Evolutionary conservation across 1,284 basidiomycete species (phyloP).

Genomic region (Apiotrichum akiyoshidainum): DNA sequence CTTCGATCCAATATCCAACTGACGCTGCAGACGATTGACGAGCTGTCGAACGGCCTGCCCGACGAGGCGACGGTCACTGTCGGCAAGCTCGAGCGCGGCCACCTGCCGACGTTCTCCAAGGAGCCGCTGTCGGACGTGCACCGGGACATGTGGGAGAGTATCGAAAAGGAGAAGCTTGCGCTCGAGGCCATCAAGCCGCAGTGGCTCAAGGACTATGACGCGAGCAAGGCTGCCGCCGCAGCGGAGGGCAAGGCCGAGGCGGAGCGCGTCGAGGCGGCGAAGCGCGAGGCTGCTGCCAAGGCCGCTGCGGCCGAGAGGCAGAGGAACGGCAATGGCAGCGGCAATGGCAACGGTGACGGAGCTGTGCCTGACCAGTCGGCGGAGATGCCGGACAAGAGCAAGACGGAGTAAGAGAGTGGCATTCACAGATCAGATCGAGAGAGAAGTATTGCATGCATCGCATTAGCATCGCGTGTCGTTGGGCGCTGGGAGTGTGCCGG

Average conservation of each 20-base stretch:
- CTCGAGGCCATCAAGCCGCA: constrained; percentile 35
- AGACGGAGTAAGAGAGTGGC: too few species aligned
- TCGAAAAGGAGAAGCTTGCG: constrained; percentile 27
- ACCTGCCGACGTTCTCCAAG: neutral
- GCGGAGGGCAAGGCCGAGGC: neutral
- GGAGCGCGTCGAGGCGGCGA: too few species aligned
- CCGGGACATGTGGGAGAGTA: constrained; percentile 25
- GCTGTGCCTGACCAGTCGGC: too few species aligned
- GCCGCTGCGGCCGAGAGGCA: too few species aligned
- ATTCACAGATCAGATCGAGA: too few species aligned
- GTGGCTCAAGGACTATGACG: constrained; percentile 36
- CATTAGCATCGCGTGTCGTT: too few species aligned
- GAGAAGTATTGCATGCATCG: too few species aligned
- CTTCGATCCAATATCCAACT: neutral
- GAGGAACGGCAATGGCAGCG: too few species aligned
- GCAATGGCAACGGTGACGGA: too few species aligned
- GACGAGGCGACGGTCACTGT: constrained; percentile 26
- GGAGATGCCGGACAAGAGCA: too few species aligned
- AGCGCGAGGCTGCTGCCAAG: too few species aligned
- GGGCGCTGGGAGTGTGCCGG: too few species aligned
- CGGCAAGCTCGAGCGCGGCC: neutral
- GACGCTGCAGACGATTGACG: constrained; percentile 22
- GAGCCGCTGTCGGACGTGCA: constrained; percentile 31
- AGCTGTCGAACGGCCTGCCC: constrained; percentile 13
- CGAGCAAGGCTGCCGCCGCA: neutral